Conservation (phyloP, 306 rosid genomes). For the Lathyrus sativus region DNA sequence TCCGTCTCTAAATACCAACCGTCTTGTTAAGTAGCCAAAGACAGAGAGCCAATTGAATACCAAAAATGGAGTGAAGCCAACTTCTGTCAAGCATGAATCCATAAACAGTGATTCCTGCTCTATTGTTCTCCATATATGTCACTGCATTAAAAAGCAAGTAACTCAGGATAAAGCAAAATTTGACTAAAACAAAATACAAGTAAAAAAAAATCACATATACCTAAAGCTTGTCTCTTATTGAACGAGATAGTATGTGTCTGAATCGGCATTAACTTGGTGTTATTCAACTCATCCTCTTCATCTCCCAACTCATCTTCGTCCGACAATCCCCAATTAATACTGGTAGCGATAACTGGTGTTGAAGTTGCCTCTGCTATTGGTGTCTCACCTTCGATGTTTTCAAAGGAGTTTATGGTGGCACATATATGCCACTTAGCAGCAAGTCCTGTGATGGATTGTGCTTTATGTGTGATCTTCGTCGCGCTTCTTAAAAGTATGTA, state of each 20-base stretch:
- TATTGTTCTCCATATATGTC: conserved; percentile 80
- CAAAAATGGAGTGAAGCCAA: conserved; percentile 92
- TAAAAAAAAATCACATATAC: conserved; percentile 49
- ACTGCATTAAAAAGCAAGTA: conserved; percentile 55
- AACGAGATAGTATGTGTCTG: conserved; percentile 70
- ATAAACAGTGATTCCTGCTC: conserved; percentile 78
- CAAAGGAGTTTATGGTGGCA: conserved; percentile 74
- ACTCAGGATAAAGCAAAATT: conserved; percentile 26
- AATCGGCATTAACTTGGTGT: conserved; percentile 65
- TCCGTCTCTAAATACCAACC: conserved; percentile 47
- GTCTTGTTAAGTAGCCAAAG: conserved; percentile 96
- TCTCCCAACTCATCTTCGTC: conserved; percentile 68
- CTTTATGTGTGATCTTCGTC: conserved; percentile 83
- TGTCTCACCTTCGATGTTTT: conserved; percentile 59
- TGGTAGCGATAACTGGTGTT: conserved; percentile 36
- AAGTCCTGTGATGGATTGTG: conserved; percentile 74
- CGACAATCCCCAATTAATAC: conserved; percentile 51
- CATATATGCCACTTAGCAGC: conserved; percentile 90
- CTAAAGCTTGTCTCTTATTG: conserved; percentile 90
- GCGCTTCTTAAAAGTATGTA: conserved; percentile 77
- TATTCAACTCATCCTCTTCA: conserved; percentile 75
- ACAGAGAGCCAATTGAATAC: conserved; percentile 68
- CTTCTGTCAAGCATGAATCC: conserved; percentile 87
- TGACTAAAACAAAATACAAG: not conserved
- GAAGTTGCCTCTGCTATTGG: conserved; percentile 45